Evolutionary conservation across 257 asterid species (phyloP), one percentile per base, ranked within the genome.

Genomic region (Primulina huaijiensis): DNA sequence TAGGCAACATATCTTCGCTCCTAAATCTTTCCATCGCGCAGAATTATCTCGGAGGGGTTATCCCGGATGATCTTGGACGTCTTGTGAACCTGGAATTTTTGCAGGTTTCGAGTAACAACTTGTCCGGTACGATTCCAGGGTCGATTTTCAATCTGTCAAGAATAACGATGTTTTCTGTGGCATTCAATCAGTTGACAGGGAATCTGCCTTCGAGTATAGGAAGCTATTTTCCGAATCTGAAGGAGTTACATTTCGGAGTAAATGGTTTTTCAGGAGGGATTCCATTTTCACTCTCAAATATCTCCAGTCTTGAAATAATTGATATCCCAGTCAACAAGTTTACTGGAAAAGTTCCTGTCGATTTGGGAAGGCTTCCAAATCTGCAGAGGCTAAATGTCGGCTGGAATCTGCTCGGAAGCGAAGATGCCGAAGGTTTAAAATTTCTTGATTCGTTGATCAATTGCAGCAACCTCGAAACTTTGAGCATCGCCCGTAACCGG

Each of bases 141-240:
- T 62, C 81, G 20, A 17, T 77, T 46, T 77, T 72, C 81, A 68
- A 72, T 38, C 68, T 77, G 10, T 68, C 72, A 1, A 30, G 58
- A 10, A 55, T 77, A 0, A 6, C 60, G 6, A 55, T 58, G 4
- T 68, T 77, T 25, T 74, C 65, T 2, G 40, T 77, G 57, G 62
- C 77, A 8, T n/a, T 38, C 19, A 77, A 77, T 20, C 60, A 52
- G 5, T 7, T 77, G 8, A 46, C 8, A 5, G 81, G 81, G 46
- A 68, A 38, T 40, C 43, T 72, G 38, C 81, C 81, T 3, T 8
- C 64, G 16, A 14, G 12, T 23, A 20, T 72, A 0, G 79, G 63
- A 8, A 8, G 1, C 17, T 3, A 7, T 57, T 19, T 75, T 20
- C 68, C 75, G 3, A 57, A 64, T 63, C 53, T 65, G 40, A 71